These are phyloP conservation scores for Handroanthus guayacan DNA, from an alignment of 257 asterid genomes.

Conservation along the genomic window DNA sequence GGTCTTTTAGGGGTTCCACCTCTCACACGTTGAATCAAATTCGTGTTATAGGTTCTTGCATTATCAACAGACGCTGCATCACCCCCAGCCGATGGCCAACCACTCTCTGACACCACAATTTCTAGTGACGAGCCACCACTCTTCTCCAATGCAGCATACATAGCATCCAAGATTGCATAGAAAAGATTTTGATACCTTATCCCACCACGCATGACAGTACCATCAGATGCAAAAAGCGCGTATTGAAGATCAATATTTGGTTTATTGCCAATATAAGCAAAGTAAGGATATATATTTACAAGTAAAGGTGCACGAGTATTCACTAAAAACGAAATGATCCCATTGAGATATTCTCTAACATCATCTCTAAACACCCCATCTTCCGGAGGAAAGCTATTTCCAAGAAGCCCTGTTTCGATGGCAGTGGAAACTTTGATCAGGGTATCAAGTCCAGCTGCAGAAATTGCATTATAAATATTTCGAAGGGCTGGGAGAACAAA, in stretches of 20 bases:
- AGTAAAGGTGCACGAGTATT: conserved; percentile 24
- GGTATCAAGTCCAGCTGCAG: conserved; percentile 22
- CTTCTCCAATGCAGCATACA: conserved; percentile 38
- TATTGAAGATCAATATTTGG: neutral
- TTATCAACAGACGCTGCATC: conserved; percentile 26
- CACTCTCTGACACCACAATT: conserved; percentile 50
- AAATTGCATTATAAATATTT: conserved; percentile 31
- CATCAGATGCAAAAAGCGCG: conserved; percentile 30
- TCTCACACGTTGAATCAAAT: conserved; percentile 44
- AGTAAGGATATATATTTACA: conserved; percentile 40
- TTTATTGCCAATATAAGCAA: conserved; percentile 7
- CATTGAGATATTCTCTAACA: neutral
- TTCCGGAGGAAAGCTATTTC: conserved; percentile 22
- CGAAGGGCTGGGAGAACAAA: conserved; percentile 35
- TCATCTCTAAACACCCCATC: conserved; percentile 26
- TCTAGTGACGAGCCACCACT: conserved; percentile 35
- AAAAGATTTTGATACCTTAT: conserved; percentile 38
- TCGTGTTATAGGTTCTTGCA: conserved; percentile 39
- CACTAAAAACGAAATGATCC: conserved; percentile 24
- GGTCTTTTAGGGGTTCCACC: conserved; percentile 46
- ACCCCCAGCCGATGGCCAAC: conserved; percentile 52
- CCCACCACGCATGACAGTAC: conserved; percentile 25
- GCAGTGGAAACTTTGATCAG: conserved; percentile 36
- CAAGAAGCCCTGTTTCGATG: conserved; percentile 20
- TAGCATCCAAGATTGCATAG: conserved; percentile 36